phyloP scores from a whole-genome alignment of 768 basidiomycete genomes.

The Dioszegia hungarica region DNA sequence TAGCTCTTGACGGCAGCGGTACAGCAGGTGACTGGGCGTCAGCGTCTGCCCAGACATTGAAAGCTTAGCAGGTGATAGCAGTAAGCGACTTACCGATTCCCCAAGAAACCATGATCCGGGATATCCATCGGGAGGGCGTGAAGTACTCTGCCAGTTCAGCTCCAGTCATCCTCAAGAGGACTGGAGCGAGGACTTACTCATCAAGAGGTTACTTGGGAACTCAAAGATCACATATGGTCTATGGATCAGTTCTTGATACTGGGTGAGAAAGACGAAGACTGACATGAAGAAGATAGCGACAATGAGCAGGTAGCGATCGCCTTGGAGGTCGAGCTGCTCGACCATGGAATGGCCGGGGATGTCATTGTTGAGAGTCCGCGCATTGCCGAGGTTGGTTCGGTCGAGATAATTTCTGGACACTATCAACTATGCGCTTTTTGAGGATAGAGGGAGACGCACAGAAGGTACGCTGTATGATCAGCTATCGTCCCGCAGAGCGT shows the following conservation, averaged over 20 bases:
- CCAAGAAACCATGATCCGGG: constrained; percentile 34
- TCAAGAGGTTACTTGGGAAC: constrained; percentile 22
- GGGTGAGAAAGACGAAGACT: constrained; percentile 20
- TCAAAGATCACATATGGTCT: constrained; percentile 36
- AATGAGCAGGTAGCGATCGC: constrained; percentile 26
- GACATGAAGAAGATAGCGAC: constrained; percentile 34
- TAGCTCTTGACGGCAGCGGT: constrained; percentile 34
- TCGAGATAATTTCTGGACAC: constrained; percentile 25
- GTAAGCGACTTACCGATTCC: constrained; percentile 15
- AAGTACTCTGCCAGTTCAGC: constrained; percentile 17
- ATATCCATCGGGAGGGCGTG: constrained; percentile 22
- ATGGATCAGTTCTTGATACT: not conserved
- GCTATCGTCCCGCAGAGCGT: not conserved
- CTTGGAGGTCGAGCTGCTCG: constrained; percentile 21
- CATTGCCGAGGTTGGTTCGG: constrained; percentile 30
- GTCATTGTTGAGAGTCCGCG: constrained; percentile 35
- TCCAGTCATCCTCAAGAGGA: not conserved
- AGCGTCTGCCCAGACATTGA: not conserved
- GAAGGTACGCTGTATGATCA: constrained; percentile 7
- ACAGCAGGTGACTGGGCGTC: constrained; percentile 25
- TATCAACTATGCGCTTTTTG: too few relatives aligned
- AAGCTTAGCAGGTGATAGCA: too few relatives aligned
- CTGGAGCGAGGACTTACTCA: not conserved
- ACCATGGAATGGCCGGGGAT: constrained; percentile 27
- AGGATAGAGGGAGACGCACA: too few relatives aligned